Evolutionary conservation across 495 filamentous ascomycete genomes (phyloP).

Genomic region (Thermothielavioides terrestris): DNA sequence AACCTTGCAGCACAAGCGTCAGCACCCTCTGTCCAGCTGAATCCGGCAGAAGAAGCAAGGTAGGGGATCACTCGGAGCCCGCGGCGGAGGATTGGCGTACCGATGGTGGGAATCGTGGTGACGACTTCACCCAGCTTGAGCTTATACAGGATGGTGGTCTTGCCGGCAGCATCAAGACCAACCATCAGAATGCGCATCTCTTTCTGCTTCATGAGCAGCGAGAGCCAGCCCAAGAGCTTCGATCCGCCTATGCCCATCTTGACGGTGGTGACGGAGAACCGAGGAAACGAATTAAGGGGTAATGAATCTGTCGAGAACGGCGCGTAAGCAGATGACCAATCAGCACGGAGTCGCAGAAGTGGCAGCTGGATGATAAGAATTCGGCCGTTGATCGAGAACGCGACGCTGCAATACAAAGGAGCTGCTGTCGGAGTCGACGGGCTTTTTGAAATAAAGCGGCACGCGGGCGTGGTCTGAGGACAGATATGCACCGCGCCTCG

Average conservation of each 20-base stretch:
- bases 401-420: constrained; percentile 1
- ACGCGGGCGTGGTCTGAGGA: constrained; percentile 21
- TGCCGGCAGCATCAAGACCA: constrained; percentile 96
- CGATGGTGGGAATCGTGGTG: constrained; percentile 98
- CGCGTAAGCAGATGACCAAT: constrained; percentile 10
- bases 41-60: neutral
- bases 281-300: neutral
- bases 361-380: neutral
- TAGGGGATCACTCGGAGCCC: neutral
- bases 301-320: constrained; percentile 9
- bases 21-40: constrained; percentile 11
- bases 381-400: neutral
- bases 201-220: constrained; percentile 88
- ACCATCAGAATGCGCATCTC: constrained; percentile 99
- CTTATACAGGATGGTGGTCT: constrained; percentile 99
- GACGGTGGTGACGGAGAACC: constrained; percentile 15
- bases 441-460: constrained; percentile 6
- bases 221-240: constrained; percentile 19
- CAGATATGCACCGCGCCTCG: constrained; percentile 22
- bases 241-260: constrained; percentile 28
- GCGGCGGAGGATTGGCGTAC: constrained; percentile 49
- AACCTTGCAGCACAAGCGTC: constrained; percentile 51
- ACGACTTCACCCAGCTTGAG: constrained; percentile 99
- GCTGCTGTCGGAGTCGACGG: neutral
- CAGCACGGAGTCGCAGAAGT: neutral